Conservation (phyloP, 179 eudicot genomes). For the Nepenthes alata region DNA sequence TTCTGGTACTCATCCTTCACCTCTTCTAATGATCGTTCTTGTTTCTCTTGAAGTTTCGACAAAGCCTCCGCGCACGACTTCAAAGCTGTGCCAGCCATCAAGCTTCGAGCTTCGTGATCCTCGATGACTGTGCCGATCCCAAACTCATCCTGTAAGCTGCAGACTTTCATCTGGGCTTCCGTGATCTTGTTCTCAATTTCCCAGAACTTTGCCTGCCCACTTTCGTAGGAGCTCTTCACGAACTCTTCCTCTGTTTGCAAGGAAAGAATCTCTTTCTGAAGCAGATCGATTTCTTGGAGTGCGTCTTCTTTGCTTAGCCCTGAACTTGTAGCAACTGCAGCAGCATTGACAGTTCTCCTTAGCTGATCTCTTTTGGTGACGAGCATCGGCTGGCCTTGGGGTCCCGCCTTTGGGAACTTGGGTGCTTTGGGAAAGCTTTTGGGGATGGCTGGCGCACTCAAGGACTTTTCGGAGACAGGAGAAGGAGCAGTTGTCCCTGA, state of each 20-base stretch:
- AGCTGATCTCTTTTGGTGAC: constrained; percentile 43
- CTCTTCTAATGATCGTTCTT: constrained; percentile 25
- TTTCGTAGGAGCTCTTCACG: constrained; percentile 55
- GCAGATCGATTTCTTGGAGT: constrained; percentile 31
- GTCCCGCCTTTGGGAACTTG: constrained; percentile 16
- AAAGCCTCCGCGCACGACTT: constrained; percentile 62
- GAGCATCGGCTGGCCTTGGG: constrained; percentile 25
- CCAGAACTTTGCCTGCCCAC: constrained; percentile 40
- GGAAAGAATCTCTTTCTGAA: constrained; percentile 45
- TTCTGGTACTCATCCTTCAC: constrained; percentile 41
- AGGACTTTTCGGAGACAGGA: constrained; percentile 13
- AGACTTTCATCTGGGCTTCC: constrained; percentile 52
- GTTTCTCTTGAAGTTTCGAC: constrained; percentile 43
- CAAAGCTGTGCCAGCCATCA: constrained; percentile 65
- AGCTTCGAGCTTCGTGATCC: constrained; percentile 61
- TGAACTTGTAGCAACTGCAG: constrained; percentile 14
- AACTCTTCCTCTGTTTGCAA: constrained; percentile 63
- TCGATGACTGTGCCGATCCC: constrained; percentile 57
- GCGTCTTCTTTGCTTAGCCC: constrained; percentile 56
- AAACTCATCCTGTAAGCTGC: constrained; percentile 64
- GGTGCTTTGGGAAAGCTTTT: constrained; percentile 35
- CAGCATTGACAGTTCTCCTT: constrained; percentile 20
- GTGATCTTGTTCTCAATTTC: constrained; percentile 52
- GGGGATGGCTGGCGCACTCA: constrained; percentile 24
- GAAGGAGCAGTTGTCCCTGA: constrained; percentile 21